Evolutionary conservation across 78 protist species (phyloP).

Genomic region (Polysphondylium violaceum): DNA sequence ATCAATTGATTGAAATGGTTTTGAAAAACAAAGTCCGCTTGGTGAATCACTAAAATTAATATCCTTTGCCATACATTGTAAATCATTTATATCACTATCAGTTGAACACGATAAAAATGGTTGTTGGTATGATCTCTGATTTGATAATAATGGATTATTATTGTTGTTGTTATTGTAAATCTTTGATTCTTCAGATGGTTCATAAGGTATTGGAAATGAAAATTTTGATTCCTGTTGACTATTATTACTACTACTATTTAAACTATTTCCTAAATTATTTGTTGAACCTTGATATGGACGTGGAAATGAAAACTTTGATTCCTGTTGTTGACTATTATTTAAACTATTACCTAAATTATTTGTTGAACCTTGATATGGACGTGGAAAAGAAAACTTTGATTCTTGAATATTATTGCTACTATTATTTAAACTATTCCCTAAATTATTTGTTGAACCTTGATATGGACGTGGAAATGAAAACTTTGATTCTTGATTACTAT

Average conservation of each 20-base stretch:
- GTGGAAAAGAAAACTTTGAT: slow-evolving; percentile 58
- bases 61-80: no score
- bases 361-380: slow-evolving; percentile 52
- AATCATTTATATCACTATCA: no score
- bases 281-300: slow-evolving; percentile 40
- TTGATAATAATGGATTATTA: slow-evolving; percentile 9
- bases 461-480: slow-evolving; percentile 67
- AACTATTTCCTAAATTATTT: not conserved
- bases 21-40: no score
- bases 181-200: slow-evolving; percentile 22
- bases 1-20: no score
- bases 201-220: slow-evolving; percentile 66
- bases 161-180: not conserved
- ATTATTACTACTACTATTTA: not conserved
- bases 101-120: not conserved
- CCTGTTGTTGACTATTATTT: not conserved
- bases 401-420: not conserved
- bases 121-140: not conserved
- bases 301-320: slow-evolving; percentile 66
- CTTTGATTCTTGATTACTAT: not conserved
- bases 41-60: no score
- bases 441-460: not conserved
- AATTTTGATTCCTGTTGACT: slow-evolving; percentile 2
- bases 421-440: not conserved
- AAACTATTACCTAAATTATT: not conserved